Evolutionary conservation across 164 flowering plant species (phyloP), one percentile per base, ranked within the genome.

Genomic region (Vitis cinerea): DNA sequence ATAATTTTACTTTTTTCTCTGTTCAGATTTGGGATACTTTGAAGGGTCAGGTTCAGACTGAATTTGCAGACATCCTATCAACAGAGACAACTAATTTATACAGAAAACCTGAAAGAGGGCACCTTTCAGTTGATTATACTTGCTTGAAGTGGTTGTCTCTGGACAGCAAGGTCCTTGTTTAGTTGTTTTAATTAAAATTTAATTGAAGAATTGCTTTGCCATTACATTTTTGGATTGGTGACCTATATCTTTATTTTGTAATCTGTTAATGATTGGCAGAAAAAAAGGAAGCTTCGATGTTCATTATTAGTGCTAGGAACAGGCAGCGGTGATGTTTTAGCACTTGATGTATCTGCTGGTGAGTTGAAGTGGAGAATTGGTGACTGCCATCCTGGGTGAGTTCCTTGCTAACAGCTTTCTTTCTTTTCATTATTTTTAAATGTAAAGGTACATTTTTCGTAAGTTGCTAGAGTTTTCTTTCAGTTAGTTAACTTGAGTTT

Each of bases 341-440:
- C 98, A 16, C 66, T 93, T 72, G 98, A 93, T 85, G 91, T 93
- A 4, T 75, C 90, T 58, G 85, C 85, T 61, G 98, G 98, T 72
- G 87, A 86, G 60, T 77, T 95, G 81, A 91, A 87, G 71, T 95
- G 98, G 98, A 87, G 78, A 52, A 72, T 82, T 52, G 82, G 72
- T 75, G 96, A 91, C 71, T 93, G 98, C 73, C 98, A 95, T 83
- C 92, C 98, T 61, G 99, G 99, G 99, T 94, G 74, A 81, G 91
- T 74, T 69, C 61, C 48, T 23, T 57, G 31, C 2, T 59, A 13
- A 61, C 17, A 13, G 3, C 0, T 69, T 27, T 14, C 51, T 54
- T 72, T 9, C 52, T 12, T 49, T 9, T 15, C 15, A 16, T 10
- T 8, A 37, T 56, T 57, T 9, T 11, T 12, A 50, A 60, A 16